Evolutionary conservation across 2,329 filamentous ascomycete species (phyloP).

Genomic region (Fusarium nanum): DNA sequence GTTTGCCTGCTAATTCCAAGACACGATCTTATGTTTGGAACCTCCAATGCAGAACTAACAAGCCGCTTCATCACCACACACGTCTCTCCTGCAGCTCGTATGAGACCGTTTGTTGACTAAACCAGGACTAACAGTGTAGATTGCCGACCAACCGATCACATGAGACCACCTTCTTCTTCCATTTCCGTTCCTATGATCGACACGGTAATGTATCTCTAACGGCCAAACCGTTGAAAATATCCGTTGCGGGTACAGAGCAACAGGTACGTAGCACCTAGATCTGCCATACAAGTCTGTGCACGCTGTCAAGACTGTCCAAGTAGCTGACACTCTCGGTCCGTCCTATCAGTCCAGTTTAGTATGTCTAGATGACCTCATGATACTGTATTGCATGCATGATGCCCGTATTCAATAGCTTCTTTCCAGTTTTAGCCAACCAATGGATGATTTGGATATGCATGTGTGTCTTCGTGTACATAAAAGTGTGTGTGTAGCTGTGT

Average conservation of each 20-base stretch:
- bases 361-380: constrained; percentile 19
- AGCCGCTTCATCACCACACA: not conserved
- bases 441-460: not conserved
- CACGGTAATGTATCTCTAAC: not conserved
- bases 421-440: not conserved
- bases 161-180: not conserved
- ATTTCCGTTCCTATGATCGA: not conserved
- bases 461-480: not conserved
- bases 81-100: not conserved
- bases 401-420: constrained; percentile 4
- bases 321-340: not conserved
- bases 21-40: not conserved
- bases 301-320: constrained; percentile 6
- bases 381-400: constrained; percentile 14
- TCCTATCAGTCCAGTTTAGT: not conserved
- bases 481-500: not conserved
- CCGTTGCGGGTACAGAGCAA: not conserved
- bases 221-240: not conserved
- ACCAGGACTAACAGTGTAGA: not conserved
- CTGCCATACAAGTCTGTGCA: not conserved
- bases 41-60: not conserved
- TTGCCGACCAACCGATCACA: not conserved
- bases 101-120: not conserved
- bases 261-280: not conserved
- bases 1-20: not conserved